A percentile compares a stretch with the other conserved stretches of the same genome.
Evolutionary conservation across 495 filamentous ascomycete genomes (phyloP).

Genomic region (Aspergillus asperescens): DNA sequence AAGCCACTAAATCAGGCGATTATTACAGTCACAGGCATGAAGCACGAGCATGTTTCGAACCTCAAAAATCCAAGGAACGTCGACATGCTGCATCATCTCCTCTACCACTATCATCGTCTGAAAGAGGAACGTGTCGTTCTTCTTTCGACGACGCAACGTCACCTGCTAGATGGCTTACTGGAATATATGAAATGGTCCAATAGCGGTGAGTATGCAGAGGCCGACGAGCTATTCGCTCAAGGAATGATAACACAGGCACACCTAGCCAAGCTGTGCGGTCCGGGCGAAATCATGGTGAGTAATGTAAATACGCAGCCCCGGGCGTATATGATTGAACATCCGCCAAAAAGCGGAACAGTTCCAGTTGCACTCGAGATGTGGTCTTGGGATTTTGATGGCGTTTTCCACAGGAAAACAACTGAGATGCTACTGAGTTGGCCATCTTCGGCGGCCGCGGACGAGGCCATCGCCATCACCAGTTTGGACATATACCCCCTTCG

Average conservation of each 20-base stretch:
- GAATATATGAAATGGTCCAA: neutral
- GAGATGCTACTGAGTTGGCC: neutral
- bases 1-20: neutral
- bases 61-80: neutral
- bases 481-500: neutral
- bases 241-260: neutral
- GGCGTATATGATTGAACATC: neutral
- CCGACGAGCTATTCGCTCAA: neutral
- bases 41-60: neutral
- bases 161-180: neutral
- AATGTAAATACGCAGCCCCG: neutral
- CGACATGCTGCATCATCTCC: neutral
- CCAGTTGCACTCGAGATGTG: neutral
- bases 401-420: neutral
- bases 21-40: neutral
- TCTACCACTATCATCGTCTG: neutral
- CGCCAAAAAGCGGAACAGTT: neutral
- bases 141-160: neutral
- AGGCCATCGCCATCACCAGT: neutral
- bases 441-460: neutral
- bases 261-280: neutral
- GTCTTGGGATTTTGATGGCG: constrained; percentile 2
- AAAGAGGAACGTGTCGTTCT: neutral
- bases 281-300: neutral
- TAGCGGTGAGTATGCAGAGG: neutral